phyloP scores from a whole-genome alignment of 805 yeast species.

The Brettanomyces anomalus region DNA sequence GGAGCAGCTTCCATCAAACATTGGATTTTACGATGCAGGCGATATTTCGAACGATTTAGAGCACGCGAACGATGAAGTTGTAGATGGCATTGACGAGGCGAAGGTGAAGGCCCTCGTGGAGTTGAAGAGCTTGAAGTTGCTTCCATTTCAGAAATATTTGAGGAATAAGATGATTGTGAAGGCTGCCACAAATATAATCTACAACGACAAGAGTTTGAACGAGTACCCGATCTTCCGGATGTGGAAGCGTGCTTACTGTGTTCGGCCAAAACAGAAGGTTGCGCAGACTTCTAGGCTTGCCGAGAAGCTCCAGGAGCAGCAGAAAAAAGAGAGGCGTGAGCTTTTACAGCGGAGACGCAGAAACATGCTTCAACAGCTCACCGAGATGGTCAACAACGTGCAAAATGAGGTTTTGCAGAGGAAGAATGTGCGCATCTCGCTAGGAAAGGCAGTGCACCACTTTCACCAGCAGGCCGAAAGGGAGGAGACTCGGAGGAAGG shows the following conservation, averaged over 20 bases:
- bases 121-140: conserved; percentile 54
- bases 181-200: conserved; percentile 35
- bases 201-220: conserved; percentile 40
- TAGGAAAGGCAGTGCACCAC: conserved; percentile 31
- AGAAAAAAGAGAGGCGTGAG: conserved; percentile 44
- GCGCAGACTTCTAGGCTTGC: conserved; percentile 71
- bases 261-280: conserved; percentile 60
- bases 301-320: conserved; percentile 63
- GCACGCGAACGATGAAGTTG: conserved; percentile 34
- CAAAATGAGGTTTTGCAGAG: conserved; percentile 25
- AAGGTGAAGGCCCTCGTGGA: conserved; percentile 64
- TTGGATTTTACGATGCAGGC: conserved; percentile 47
- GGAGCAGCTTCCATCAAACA: conserved; percentile 58
- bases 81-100: conserved; percentile 42
- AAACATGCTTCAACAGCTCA: conserved; percentile 34
- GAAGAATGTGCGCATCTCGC: conserved; percentile 18
- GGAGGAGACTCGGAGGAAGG: conserved; percentile 68
- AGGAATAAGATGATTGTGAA: conserved; percentile 48
- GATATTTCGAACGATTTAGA: conserved; percentile 24
- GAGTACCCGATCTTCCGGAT: conserved; percentile 49
- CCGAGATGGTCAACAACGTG: conserved; percentile 24
- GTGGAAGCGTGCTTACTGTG: conserved; percentile 60
- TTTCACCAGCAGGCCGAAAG: conserved; percentile 54
- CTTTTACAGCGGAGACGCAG: conserved; percentile 43
- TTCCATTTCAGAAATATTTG: conserved; percentile 62